A percentile compares a stretch with the other conserved stretches of the same genome.
These are phyloP conservation scores for Polyplosphaeria fusca DNA, from an alignment of 495 filamentous ascomycete genomes.

Conservation along the genomic window DNA sequence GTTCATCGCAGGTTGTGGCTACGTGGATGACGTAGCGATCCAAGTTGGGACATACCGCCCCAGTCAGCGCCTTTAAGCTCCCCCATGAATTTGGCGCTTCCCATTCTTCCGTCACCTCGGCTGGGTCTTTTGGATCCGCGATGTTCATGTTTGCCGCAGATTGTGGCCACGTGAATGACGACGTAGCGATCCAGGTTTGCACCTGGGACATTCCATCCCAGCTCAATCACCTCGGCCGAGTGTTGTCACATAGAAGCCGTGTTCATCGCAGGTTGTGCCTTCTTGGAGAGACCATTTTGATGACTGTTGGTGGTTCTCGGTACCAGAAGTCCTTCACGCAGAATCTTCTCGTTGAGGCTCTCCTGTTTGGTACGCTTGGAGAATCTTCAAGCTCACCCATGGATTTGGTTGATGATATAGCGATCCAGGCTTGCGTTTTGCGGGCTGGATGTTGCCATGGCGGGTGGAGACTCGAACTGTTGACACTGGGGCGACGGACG, in stretches of 20 bases:
- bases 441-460: conserved; percentile 39
- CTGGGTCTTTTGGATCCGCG: too few species aligned
- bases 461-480: too few species aligned
- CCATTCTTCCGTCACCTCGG: too few species aligned
- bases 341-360: too few species aligned
- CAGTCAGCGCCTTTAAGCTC: too few species aligned
- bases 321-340: too few species aligned
- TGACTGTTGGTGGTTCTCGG: too few species aligned
- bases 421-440: conserved; percentile 75
- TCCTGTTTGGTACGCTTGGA: too few species aligned
- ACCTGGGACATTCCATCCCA: conserved; percentile 95
- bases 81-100: too few species aligned
- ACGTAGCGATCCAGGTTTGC: conserved; percentile 55
- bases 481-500: too few species aligned
- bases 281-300: too few species aligned
- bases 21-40: conserved; percentile 61
- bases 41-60: conserved; percentile 84
- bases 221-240: conserved; percentile 96
- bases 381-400: too few species aligned
- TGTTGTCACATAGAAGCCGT: conserved; percentile 99
- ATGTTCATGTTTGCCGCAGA: conserved; percentile 98
- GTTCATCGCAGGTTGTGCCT: conserved; percentile 97
- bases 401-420: conserved; percentile 93
- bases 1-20: conserved; percentile 97
- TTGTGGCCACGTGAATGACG: conserved; percentile 93